Conservation (phyloP, 768 basidiomycete genomes). For the Boletus vinaceobasis region DNA sequence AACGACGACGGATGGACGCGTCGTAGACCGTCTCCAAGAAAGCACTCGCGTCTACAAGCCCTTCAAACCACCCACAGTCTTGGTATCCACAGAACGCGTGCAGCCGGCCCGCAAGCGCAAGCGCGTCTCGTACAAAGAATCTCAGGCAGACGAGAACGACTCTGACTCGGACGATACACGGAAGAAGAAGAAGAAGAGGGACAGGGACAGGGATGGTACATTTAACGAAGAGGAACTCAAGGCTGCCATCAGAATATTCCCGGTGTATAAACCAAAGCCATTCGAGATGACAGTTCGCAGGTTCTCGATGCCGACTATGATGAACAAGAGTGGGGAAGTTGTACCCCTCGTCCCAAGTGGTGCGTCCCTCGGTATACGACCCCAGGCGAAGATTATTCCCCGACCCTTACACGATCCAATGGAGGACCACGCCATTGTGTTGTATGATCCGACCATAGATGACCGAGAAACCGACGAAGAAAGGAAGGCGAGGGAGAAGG, state of each 20-base stretch:
- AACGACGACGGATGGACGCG: constrained; percentile 65
- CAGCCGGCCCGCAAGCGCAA: constrained; percentile 82
- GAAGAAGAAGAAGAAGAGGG: constrained; percentile 66
- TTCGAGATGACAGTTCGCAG: constrained; percentile 57
- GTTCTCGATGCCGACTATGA: constrained; percentile 85
- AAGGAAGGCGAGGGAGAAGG: constrained; percentile 65
- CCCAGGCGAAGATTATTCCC: constrained; percentile 75
- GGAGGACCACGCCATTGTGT: constrained; percentile 95
- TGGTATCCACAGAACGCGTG: constrained; percentile 43
- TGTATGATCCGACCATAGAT: constrained; percentile 96
- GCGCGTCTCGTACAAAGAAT: constrained; percentile 81
- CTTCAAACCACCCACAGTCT: constrained; percentile 68
- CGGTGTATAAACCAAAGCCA: constrained; percentile 79
- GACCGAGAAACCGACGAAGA: constrained; percentile 89
- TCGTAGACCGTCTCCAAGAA: constrained; percentile 65
- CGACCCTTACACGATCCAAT: constrained; percentile 96
- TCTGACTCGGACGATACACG: constrained; percentile 48
- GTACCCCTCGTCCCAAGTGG: constrained; percentile 58
- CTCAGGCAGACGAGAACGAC: constrained; percentile 55
- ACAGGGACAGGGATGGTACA: constrained; percentile 53
- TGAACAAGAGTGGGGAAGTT: constrained; percentile 61
- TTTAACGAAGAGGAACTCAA: constrained; percentile 62
- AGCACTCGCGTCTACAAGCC: constrained; percentile 73
- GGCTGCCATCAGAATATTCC: constrained; percentile 64
- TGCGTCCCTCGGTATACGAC: constrained; percentile 80